phyloP scores from a whole-genome alignment of 176 grass and related monocot genomes.

The Stipa capillata region DNA sequence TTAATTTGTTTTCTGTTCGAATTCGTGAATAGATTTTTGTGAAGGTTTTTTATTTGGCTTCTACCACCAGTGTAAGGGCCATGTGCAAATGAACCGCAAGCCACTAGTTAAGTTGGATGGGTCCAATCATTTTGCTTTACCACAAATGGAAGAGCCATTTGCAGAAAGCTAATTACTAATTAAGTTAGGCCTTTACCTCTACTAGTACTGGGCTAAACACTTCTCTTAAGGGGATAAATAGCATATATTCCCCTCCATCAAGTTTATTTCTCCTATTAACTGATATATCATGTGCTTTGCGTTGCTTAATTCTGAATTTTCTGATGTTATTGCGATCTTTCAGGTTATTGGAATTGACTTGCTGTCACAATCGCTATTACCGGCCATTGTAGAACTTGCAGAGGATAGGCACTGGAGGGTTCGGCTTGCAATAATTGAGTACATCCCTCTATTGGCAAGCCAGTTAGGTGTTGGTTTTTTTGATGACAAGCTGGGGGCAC shows the following conservation, averaged over 20 bases:
- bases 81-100: background rate
- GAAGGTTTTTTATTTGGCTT: background rate
- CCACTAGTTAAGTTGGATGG: background rate
- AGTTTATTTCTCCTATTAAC: background rate
- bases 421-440: constrained; percentile 95
- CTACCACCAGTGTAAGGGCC: background rate
- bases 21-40: background rate
- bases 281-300: background rate
- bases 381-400: constrained; percentile 91
- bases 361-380: constrained; percentile 84
- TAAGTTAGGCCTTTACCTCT: background rate
- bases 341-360: constrained; percentile 97
- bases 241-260: background rate
- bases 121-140: background rate
- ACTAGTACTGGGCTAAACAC: background rate
- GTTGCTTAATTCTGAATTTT: background rate
- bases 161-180: background rate
- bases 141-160: background rate
- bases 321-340: background rate
- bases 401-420: constrained; percentile 97
- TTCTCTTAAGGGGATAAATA: background rate
- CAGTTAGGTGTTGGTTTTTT: constrained; percentile 93
- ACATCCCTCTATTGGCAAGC: constrained; percentile 85
- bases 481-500: constrained; percentile 83
- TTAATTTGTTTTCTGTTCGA: background rate